A percentile compares a stretch with the other conserved stretches of the same genome.
Conservation (phyloP, 441 rosid species). For the Manihot esculenta region DNA sequence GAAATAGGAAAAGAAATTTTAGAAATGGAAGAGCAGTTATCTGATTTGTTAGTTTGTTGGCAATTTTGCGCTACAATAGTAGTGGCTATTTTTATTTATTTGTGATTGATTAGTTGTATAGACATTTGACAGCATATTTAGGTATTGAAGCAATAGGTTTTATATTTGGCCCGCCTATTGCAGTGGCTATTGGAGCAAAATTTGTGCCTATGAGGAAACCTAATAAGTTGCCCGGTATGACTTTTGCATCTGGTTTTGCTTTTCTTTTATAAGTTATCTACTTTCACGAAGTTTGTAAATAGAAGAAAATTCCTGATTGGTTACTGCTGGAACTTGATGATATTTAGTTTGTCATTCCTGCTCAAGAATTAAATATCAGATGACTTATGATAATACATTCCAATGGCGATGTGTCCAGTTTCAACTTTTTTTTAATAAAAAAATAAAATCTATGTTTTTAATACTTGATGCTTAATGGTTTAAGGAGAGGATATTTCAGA, state of each 20-base stretch:
- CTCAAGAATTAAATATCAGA: neutral
- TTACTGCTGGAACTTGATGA: neutral
- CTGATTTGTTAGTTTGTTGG: neutral
- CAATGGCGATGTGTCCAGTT: neutral
- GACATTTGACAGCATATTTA: conserved; percentile 25
- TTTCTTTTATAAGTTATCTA: neutral
- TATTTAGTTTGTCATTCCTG: neutral
- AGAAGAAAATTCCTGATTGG: neutral
- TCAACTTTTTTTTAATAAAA: neutral
- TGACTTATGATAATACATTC: neutral
- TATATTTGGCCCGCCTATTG: conserved; percentile 97
- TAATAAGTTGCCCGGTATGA: conserved; percentile 81
- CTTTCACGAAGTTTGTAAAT: neutral
- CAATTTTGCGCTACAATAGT: neutral
- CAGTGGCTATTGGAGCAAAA: conserved; percentile 95
- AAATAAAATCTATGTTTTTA: conserved; percentile 9
- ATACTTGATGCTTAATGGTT: conserved; percentile 13
- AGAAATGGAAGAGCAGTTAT: neutral
- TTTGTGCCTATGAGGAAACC: conserved; percentile 98
- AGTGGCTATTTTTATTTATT: conserved; percentile 1
- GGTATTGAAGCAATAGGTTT: conserved; percentile 97
- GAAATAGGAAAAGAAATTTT: neutral
- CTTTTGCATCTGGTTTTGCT: neutral
- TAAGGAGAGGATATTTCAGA: conserved; percentile 84
- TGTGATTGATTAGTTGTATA: neutral